phyloP scores from a whole-genome alignment of 805 yeast genomes.

The Lipomyces mesembrius region DNA sequence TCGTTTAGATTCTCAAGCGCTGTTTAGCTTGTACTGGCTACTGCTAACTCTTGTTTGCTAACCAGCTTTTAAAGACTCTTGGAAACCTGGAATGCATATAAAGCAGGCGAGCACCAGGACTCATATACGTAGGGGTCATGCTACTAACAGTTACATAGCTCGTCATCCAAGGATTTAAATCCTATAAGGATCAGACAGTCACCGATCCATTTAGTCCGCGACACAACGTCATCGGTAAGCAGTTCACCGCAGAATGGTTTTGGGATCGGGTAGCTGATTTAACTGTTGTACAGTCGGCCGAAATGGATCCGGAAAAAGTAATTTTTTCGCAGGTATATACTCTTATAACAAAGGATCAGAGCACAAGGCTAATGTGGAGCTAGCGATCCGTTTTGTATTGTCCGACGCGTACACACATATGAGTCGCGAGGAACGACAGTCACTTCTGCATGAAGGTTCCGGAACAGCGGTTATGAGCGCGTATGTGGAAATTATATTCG shows the following conservation, averaged over 20 bases:
- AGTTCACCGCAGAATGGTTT: slow-evolving; percentile 16
- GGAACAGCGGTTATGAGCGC: slow-evolving; percentile 82
- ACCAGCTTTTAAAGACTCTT: not conserved
- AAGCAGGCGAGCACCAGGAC: no score
- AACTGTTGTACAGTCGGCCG: slow-evolving; percentile 60
- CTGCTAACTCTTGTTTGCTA: not conserved
- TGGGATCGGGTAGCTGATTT: slow-evolving; percentile 1
- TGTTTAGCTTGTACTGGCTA: not conserved
- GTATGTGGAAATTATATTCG: slow-evolving; percentile 86
- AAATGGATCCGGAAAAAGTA: slow-evolving; percentile 96
- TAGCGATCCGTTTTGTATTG: slow-evolving; percentile 85
- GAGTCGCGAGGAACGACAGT: slow-evolving; percentile 83
- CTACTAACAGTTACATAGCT: slow-evolving; percentile 47
- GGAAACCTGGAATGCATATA: slow-evolving; percentile 26
- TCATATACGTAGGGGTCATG: not conserved
- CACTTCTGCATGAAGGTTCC: slow-evolving; percentile 86
- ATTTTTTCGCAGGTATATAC: slow-evolving; percentile 68
- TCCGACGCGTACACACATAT: slow-evolving; percentile 87
- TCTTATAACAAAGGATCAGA: not conserved
- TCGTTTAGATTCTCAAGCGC: not conserved
- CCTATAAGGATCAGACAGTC: slow-evolving; percentile 81
- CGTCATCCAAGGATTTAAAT: slow-evolving; percentile 88
- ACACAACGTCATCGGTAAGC: slow-evolving; percentile 71
- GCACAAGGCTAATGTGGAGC: not conserved
- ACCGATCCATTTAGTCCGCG: slow-evolving; percentile 78